Conservation (phyloP, 169 alveolate species). For the Eimeria praecox region DNA sequence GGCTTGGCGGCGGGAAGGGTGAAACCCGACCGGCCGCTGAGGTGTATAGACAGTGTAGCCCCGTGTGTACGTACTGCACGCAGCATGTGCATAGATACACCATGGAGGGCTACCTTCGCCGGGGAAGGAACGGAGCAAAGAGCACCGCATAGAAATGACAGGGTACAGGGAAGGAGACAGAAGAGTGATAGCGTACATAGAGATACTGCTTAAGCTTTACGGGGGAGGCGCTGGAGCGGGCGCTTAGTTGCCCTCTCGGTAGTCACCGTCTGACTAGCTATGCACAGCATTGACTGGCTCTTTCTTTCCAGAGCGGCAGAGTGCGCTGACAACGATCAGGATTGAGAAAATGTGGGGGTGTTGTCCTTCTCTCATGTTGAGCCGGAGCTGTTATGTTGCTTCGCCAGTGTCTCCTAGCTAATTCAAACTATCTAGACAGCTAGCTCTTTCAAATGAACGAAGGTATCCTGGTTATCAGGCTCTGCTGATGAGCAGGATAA, state of each 20-base stretch:
- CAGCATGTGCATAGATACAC: background rate
- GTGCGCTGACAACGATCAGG: background rate
- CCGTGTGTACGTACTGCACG: background rate
- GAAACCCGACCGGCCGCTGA: background rate
- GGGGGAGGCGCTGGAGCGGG: background rate
- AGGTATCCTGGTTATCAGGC: no score
- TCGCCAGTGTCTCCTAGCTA: background rate
- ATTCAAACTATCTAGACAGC: background rate
- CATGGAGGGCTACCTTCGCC: background rate
- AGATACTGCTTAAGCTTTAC: background rate
- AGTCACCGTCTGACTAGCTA: no score
- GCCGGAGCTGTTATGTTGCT: background rate
- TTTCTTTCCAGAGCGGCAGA: background rate
- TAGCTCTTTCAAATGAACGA: background rate
- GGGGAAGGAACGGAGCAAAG: background rate
- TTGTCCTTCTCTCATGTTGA: background rate
- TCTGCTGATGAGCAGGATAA: no score
- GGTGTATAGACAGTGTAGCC: background rate
- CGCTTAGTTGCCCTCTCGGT: no score
- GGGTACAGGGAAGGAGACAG: background rate
- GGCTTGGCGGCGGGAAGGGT: background rate
- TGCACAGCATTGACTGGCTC: no score
- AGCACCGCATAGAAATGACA: background rate
- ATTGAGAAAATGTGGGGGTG: background rate
- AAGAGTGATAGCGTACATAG: no score